Evolutionary conservation across 2,329 filamentous ascomycete genomes (phyloP).

Genomic region (Colletotrichum aenigma): DNA sequence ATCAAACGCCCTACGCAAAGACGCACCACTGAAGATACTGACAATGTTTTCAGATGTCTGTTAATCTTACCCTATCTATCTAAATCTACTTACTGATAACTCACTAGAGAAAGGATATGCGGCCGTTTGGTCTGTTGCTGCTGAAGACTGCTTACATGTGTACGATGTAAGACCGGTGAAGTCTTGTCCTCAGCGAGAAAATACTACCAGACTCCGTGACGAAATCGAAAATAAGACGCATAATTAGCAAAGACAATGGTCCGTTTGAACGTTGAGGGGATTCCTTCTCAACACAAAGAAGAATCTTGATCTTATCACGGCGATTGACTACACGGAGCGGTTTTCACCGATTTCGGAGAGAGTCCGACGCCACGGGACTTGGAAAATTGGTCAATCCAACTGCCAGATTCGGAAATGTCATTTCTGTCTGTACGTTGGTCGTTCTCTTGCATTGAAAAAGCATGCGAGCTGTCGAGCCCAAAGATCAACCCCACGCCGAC

Average conservation of each 20-base stretch:
- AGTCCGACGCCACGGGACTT: neutral
- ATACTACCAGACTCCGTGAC: no score
- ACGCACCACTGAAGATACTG: neutral
- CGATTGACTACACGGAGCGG: accelerated
- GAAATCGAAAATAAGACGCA: no score
- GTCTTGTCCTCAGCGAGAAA: no score
- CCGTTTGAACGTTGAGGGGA: no score
- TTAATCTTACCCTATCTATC: neutral
- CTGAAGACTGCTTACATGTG: neutral
- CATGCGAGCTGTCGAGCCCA: neutral
- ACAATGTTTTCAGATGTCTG: accelerated
- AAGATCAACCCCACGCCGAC: neutral
- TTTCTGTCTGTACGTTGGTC: neutral
- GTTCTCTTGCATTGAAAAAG: neutral
- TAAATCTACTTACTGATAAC: neutral
- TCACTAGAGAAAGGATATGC: accelerated
- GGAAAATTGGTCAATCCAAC: neutral
- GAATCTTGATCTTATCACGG: accelerated
- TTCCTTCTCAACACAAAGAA: no score
- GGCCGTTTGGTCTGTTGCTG: neutral
- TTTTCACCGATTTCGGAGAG: neutral
- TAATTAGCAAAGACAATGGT: no score
- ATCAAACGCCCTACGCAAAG: neutral
- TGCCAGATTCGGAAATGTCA: neutral
- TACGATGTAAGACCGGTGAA: neutral